Conservation (phyloP, 2,329 filamentous ascomycete species). For the Fusarium decemcellulare region DNA sequence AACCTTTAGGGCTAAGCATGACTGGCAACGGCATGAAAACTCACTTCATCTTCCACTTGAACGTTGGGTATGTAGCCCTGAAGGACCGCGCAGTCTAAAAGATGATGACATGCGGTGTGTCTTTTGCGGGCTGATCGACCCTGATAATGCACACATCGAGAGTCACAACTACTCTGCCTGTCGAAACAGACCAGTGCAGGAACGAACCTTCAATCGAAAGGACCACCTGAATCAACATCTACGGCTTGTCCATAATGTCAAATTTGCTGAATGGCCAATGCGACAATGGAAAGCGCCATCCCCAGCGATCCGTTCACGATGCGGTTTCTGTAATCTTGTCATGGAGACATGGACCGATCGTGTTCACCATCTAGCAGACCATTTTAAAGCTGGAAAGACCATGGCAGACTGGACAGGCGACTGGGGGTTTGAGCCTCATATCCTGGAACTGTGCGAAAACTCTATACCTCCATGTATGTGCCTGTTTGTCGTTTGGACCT, state of each 20-base stretch:
- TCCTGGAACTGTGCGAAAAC: slow-evolving; percentile 56
- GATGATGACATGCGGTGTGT: slow-evolving; percentile 52
- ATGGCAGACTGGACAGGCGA: slow-evolving; percentile 61
- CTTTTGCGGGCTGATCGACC: slow-evolving; percentile 54
- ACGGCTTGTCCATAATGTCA: slow-evolving; percentile 57
- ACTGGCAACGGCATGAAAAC: slow-evolving; percentile 65
- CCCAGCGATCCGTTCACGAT: slow-evolving; percentile 54
- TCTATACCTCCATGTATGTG: slow-evolving; percentile 57
- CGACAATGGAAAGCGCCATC: slow-evolving; percentile 55
- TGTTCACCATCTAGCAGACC: slow-evolving; percentile 56
- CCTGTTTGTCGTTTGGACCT: neutral
- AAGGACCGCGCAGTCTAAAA: slow-evolving; percentile 54
- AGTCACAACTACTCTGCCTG: slow-evolving; percentile 59
- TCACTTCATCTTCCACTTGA: slow-evolving; percentile 60
- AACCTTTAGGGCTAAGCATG: slow-evolving; percentile 60
- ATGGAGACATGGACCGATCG: slow-evolving; percentile 55
- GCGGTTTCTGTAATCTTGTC: slow-evolving; percentile 55
- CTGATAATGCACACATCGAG: slow-evolving; percentile 52
- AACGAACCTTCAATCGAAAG: slow-evolving; percentile 61
- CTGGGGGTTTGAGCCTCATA: slow-evolving; percentile 57
- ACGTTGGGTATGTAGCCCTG: slow-evolving; percentile 60
- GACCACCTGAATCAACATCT: slow-evolving; percentile 60
- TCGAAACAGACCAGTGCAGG: slow-evolving; percentile 61
- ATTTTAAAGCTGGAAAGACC: slow-evolving; percentile 57
- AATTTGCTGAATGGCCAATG: slow-evolving; percentile 50